Base-by-base conservation (phyloP, 2,329 filamentous ascomycete species). In the Colletotrichum echinochloae region DNA sequence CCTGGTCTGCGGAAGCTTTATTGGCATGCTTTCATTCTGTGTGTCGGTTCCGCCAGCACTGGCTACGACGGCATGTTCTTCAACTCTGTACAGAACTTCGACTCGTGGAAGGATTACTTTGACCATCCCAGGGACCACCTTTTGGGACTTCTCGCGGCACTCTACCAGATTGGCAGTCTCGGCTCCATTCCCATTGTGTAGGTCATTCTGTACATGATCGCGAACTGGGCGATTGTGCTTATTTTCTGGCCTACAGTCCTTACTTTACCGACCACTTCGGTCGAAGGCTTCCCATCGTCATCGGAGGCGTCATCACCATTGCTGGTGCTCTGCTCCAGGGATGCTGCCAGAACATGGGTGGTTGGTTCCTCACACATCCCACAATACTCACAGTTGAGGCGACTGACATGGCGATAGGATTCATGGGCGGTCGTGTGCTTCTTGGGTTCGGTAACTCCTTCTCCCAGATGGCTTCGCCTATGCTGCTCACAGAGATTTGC, bases 401-500 rank as follows among this genome's bases (percentile, higher is more conserved):
- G 9, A 59, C 52, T 61, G 35, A 49, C n/a, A 23, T 12, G 1
- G 7, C 8, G 18, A 14, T 51, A 79, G 79, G 81, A 78, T 82
- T 78, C 70, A 78, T 81, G 66, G 79, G 57, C 75, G 89, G 88
- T 54, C 85, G 89, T 59, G 89, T 90, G 74, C 79, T 91, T 61
- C 84, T 91, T 28, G 91, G 91, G 69, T 92, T 93, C 74, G 90
- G 90, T 51, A 90, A 90, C 80, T 88, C 87, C 59, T 81, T 91
- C 61, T 83, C 89, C 0, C 89, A 91, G 74, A 87, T 90, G 80
- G 86, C 87, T 16, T 90, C 89, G 16, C 90, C 90, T 4, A 70
- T 70, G 67, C 83, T 92, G 8, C 83, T 92, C 8, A 88, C 88
- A 4, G 90, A 92, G 80, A 85, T 92, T 70, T 88, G 86, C 79